Evolutionary conservation across 352 stramenopile species (phyloP), one percentile per base, ranked within the genome.

Genomic region (Phytophthora nicotianae): DNA sequence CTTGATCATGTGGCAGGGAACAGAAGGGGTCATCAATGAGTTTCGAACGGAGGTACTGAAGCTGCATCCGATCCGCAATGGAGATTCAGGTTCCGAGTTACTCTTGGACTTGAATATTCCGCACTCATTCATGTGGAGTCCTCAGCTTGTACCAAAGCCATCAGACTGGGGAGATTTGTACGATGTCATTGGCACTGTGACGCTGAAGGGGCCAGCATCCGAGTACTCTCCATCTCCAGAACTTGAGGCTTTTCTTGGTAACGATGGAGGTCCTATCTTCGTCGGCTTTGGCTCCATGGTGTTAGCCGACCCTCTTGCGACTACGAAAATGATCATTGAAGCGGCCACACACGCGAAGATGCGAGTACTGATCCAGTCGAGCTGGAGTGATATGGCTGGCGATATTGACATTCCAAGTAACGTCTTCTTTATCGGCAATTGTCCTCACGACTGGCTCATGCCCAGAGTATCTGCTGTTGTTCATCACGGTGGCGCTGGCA

Each of bases 261-360:
- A 37, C 14, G 74, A 88, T 4, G 61, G 60, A 14, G 80, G 81
- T 4, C 90, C 93, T 0, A 90, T 98, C 47, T 98, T 97, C 58
- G 83, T 98, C 13, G 94, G 94, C 0, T 98, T 98, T 71, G 94
- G 94, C 4, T 92, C 74, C 20, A 98, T 98, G 91, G 80, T 98
- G 0, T 78, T 98, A 23, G 68, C 86, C 20, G 75, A 98, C 41
- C 77, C 90, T 0, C 21, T 72, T 19, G 74, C 83, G 2, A 81
- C 77, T 29, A 88, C 71, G n/a, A 79, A 80, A 16, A 97, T 97
- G 60, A 89, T 95, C 50, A 77, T 89, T 17, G 89, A 94, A 23
- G 81, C 81, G 0, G 88, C 86, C 0, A 68, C 72, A 17, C 57
- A 50, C 14, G 77, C 80, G 7, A 75, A 83, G 24, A 80, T 78